phyloP scores from a whole-genome alignment of 176 grass and related monocot genomes.

The Saccharum spontaneum region DNA sequence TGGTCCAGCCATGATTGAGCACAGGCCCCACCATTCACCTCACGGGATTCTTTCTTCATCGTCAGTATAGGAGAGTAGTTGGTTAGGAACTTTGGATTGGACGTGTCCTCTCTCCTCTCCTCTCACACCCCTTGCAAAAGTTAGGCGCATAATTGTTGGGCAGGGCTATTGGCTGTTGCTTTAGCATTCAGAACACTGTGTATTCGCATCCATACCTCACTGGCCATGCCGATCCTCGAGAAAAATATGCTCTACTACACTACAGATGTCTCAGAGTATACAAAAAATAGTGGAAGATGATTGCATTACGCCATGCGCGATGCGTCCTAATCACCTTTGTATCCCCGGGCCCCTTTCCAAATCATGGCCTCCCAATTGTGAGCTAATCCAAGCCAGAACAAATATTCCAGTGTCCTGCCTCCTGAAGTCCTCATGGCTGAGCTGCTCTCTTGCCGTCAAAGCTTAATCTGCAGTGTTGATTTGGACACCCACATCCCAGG shows the following conservation, averaged over 20 bases:
- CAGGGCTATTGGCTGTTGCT: background rate
- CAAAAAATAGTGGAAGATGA: background rate
- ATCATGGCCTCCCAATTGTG: background rate
- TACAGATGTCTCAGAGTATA: background rate
- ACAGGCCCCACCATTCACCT: background rate
- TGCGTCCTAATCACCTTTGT: background rate
- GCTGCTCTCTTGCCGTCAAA: background rate
- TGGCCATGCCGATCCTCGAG: background rate
- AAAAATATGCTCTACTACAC: background rate
- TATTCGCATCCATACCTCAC: background rate
- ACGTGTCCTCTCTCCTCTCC: background rate
- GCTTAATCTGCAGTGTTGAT: background rate
- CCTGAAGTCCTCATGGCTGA: background rate
- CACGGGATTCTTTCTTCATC: constrained; percentile 7
- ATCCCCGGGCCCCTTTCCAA: background rate
- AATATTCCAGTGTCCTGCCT: background rate
- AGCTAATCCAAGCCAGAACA: background rate
- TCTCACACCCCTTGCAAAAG: background rate
- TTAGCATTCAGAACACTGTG: background rate
- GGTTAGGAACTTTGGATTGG: no score
- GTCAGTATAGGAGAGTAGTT: background rate
- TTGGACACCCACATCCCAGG: background rate
- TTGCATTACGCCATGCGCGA: background rate
- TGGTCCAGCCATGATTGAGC: constrained; percentile 24
- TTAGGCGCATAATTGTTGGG: background rate